Conservation (phyloP, 192 early-diverging fungal species). For the Rhizophagus prolifer region DNA sequence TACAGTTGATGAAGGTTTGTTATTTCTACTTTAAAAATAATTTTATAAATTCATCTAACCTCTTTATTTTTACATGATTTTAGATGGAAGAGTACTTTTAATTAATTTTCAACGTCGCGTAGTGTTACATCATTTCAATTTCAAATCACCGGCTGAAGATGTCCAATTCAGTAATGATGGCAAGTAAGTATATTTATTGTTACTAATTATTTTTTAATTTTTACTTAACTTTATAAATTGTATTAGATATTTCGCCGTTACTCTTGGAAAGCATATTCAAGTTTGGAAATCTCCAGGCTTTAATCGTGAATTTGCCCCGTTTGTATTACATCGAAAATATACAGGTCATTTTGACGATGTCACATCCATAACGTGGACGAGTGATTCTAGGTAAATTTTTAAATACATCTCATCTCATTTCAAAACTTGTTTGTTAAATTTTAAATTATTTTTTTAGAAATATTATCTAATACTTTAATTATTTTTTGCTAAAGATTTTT, state of each 20-base stretch:
- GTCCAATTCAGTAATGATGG: constrained; percentile 94
- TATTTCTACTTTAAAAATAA: neutral
- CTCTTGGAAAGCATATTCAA: constrained; percentile 80
- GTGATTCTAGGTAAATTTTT: constrained; percentile 70
- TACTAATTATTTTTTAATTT: neutral
- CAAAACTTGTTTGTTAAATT: neutral
- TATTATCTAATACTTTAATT: neutral
- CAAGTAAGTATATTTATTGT: constrained; percentile 38
- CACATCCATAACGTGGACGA: constrained; percentile 78
- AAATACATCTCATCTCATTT: neutral
- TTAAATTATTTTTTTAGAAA: neutral
- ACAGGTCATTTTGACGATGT: constrained; percentile 88
- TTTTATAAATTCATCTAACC: neutral
- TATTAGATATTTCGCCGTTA: constrained; percentile 74
- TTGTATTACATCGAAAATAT: constrained; percentile 78
- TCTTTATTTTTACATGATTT: neutral
- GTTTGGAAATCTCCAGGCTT: constrained; percentile 93
- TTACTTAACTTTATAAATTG: neutral
- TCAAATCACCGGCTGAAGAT: constrained; percentile 78
- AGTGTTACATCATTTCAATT: constrained; percentile 87
- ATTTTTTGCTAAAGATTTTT: constrained; percentile 40
- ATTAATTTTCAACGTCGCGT: constrained; percentile 84
- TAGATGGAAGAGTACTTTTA: constrained; percentile 84
- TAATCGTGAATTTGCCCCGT: constrained; percentile 88
- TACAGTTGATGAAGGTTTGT: constrained; percentile 82